Evolutionary conservation across 345 rosid species (phyloP).

Genomic region (Salix brachista): DNA sequence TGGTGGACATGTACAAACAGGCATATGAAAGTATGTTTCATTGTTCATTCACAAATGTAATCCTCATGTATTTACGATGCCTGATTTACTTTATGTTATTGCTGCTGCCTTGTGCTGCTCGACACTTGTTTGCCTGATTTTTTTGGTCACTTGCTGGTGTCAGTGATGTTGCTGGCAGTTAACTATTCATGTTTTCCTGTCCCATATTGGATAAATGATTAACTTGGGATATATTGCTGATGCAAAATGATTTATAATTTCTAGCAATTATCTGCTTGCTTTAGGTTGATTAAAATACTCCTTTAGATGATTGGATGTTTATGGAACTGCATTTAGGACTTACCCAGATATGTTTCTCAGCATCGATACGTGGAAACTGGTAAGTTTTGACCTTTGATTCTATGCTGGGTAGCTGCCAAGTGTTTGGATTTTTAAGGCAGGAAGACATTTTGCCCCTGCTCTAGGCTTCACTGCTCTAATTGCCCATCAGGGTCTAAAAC

Average conservation of each 20-base stretch:
- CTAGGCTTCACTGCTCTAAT: background rate
- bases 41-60: background rate
- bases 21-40: slow-evolving; percentile 72
- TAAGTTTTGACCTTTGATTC: background rate
- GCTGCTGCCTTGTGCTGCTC: background rate
- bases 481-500: background rate
- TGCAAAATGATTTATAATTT: background rate
- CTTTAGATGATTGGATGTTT: background rate
- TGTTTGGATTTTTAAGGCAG: background rate
- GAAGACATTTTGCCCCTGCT: background rate
- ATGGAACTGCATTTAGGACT: background rate
- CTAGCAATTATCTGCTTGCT: background rate
- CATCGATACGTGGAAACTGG: background rate
- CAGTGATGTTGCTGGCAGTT: background rate
- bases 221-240: background rate
- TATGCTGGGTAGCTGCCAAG: background rate
- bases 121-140: background rate
- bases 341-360: background rate
- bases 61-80: background rate
- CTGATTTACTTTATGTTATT: background rate
- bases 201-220: background rate
- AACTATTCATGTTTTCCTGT: background rate
- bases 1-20: slow-evolving; percentile 94
- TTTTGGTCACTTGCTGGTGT: background rate
- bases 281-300: background rate